phyloP scores from a whole-genome alignment of 192 early-diverging fungal genomes.

The Glomus cerebriforme region DNA sequence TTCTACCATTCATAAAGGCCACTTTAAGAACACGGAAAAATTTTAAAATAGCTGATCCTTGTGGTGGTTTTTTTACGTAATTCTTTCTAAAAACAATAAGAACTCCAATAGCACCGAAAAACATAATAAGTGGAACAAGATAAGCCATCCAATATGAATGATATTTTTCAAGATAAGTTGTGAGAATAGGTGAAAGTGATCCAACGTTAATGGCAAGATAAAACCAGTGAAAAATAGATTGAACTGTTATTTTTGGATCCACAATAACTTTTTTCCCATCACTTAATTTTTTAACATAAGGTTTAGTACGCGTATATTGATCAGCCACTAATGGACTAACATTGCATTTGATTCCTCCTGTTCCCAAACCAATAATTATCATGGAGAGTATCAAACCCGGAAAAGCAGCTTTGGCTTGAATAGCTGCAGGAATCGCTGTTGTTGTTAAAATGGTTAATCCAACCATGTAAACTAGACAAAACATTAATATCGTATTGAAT shows the following conservation, averaged over 20 bases:
- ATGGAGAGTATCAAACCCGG: constrained; percentile 71
- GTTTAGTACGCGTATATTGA: constrained; percentile 58
- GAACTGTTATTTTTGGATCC: constrained; percentile 67
- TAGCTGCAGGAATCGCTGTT: constrained; percentile 63
- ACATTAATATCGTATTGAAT: constrained; percentile 71
- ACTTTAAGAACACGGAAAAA: constrained; percentile 47
- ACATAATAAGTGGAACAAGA: constrained; percentile 57
- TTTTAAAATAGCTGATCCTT: constrained; percentile 61
- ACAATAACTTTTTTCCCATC: constrained; percentile 65
- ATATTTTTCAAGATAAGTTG: constrained; percentile 61
- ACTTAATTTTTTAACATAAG: constrained; percentile 61
- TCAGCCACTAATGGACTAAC: constrained; percentile 80
- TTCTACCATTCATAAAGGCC: constrained; percentile 40
- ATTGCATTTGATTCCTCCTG: constrained; percentile 80
- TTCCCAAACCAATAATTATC: constrained; percentile 74
- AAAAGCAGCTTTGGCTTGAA: constrained; percentile 55
- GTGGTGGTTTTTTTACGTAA: constrained; percentile 57
- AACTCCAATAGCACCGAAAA: constrained; percentile 52
- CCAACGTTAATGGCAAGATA: constrained; percentile 78
- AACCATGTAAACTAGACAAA: constrained; percentile 63
- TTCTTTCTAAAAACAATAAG: constrained; percentile 53
- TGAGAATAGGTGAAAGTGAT: constrained; percentile 60
- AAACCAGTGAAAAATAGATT: constrained; percentile 85
- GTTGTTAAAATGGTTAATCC: constrained; percentile 64
- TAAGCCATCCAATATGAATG: constrained; percentile 60